phyloP scores from a whole-genome alignment of 768 basidiomycete species.

The Boletellus ananas region DNA sequence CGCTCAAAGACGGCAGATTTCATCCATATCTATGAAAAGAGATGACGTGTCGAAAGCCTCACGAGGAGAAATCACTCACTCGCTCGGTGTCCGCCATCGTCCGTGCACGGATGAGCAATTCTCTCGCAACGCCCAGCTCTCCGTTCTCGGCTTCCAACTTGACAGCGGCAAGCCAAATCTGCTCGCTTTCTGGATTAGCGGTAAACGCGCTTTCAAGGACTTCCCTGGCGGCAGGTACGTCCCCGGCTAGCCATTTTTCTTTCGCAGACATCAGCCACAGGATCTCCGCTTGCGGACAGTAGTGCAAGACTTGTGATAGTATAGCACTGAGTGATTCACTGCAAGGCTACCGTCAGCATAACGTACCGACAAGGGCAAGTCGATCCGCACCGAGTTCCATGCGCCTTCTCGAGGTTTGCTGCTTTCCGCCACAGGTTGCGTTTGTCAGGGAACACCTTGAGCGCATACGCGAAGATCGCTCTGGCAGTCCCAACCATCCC shows the following conservation, averaged over 20 bases:
- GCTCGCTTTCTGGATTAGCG: constrained; percentile 94
- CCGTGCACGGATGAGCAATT: constrained; percentile 83
- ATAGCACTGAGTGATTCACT: constrained; percentile 81
- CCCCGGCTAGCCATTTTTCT: constrained; percentile 89
- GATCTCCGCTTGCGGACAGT: constrained; percentile 94
- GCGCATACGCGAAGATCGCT: constrained; percentile 85
- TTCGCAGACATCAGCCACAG: constrained; percentile 99
- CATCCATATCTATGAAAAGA: constrained; percentile 85
- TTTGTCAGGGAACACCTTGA: constrained; percentile 87
- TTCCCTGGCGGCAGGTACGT: constrained; percentile 86
- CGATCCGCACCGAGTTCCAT: constrained; percentile 67
- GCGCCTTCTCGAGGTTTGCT: constrained; percentile 88
- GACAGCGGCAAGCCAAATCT: constrained; percentile 96
- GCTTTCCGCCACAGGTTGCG: constrained; percentile 86
- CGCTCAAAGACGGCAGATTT: constrained; percentile 95
- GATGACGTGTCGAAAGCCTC: neutral
- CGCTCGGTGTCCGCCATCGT: constrained; percentile 89
- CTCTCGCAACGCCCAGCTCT: constrained; percentile 79
- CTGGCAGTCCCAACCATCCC: constrained; percentile 80
- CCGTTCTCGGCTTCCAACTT: constrained; percentile 97
- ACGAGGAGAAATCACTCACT: constrained; percentile 41
- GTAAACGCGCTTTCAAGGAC: constrained; percentile 88
- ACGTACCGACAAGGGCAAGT: neutral
- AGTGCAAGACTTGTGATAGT: constrained; percentile 75
- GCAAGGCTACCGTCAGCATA: constrained; percentile 7